A percentile compares a stretch with the other conserved stretches of the same genome.
Evolutionary conservation across 305 asterid species (phyloP).

Genomic region (Caryopteris hybrid): DNA sequence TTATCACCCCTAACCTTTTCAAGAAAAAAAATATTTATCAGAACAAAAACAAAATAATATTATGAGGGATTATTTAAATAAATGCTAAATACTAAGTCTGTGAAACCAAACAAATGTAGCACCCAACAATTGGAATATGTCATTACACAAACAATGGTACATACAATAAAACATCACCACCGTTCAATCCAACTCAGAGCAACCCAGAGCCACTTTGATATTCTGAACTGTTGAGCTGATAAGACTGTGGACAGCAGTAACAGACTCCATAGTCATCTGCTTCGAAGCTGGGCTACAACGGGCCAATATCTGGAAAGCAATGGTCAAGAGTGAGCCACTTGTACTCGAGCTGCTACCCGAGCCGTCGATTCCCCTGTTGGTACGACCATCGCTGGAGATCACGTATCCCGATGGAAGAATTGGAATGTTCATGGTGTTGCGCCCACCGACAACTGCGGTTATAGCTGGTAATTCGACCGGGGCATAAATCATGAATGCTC

Average conservation of each 20-base stretch:
- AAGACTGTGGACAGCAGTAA: constrained; percentile 34
- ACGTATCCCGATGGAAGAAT: constrained; percentile 64
- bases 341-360: constrained; percentile 14
- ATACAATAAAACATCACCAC: too few relatives aligned
- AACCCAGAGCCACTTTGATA: constrained; percentile 32
- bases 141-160: not conserved
- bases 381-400: constrained; percentile 44
- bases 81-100: too few relatives aligned
- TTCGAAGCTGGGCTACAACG: constrained; percentile 8
- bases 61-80: too few relatives aligned
- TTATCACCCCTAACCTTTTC: too few relatives aligned
- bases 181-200: constrained; percentile 23
- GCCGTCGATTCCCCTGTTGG: not conserved
- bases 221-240: constrained; percentile 45
- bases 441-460: constrained; percentile 27
- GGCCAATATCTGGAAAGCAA: constrained; percentile 41
- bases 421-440: constrained; percentile 24
- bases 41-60: too few relatives aligned
- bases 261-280: constrained; percentile 34
- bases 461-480: constrained; percentile 31
- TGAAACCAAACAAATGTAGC: too few relatives aligned
- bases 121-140: too few relatives aligned
- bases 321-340: constrained; percentile 35
- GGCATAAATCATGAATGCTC: constrained; percentile 46
- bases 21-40: too few relatives aligned